Conservation (phyloP, 768 basidiomycete species). For the Lactifluus rugatus region DNA sequence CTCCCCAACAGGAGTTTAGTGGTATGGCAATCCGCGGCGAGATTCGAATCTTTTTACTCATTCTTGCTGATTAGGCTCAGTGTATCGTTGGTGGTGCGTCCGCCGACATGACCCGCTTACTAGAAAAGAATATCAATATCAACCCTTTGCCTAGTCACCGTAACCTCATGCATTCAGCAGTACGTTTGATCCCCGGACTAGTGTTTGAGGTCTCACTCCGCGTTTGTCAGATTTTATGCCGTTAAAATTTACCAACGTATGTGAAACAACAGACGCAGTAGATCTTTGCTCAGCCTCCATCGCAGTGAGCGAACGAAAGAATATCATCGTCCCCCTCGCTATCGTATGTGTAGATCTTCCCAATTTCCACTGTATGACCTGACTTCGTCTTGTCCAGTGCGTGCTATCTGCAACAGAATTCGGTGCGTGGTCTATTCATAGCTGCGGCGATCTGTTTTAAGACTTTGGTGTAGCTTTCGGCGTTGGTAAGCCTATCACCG, state of each 20-base stretch:
- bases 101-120: background rate
- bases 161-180: constrained; percentile 8
- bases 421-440: background rate
- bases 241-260: constrained; percentile 3
- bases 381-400: background rate
- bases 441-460: background rate
- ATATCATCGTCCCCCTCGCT: background rate
- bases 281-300: background rate
- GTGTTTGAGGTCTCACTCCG: background rate
- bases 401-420: constrained; percentile 1
- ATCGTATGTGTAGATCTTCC: background rate
- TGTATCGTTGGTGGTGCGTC: constrained; percentile 1
- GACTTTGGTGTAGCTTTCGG: background rate
- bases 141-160: background rate
- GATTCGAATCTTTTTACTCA: background rate
- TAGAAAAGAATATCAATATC: background rate
- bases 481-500: background rate
- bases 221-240: background rate
- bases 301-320: constrained; percentile 7
- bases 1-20: background rate
- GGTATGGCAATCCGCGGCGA: background rate
- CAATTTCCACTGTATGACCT: background rate
- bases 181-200: background rate
- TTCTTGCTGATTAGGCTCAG: background rate
- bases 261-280: background rate